Evolutionary conservation across 169 alveolate genomes (phyloP), one percentile per base, ranked within the genome.

Genomic region (Eimeria acervulina): DNA sequence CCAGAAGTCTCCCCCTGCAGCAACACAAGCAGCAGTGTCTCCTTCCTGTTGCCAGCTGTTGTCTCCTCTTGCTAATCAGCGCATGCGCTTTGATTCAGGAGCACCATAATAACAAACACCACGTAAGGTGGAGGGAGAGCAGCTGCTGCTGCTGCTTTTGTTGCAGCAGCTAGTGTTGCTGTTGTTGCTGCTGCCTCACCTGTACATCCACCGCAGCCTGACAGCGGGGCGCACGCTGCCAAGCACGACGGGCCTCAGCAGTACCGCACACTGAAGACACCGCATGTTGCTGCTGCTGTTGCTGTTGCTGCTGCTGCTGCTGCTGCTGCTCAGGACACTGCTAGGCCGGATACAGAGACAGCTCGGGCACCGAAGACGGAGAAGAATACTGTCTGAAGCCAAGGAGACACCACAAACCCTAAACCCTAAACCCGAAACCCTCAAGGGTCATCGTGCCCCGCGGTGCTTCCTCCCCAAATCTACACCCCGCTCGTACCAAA

Each of bases 191-290:
- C 52, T 36, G n/a, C 52, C 84, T 72, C 84, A 72, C 84, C 84
- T 72, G 84, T 72, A 72, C 84, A 72, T 40, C 84, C 84, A 72
- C 52, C 84, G 84, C 33, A 72, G 52, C 84, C 52, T 72, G 31
- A n/a, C n/a, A 72, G 33, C 21, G 44, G 84, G 84, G 5, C 55
- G 26, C 33, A 72, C 84, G 33, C 52, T 33, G 26, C 84, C 84
- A 13, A 72, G 51, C 33, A 72, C 84, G 31, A 72, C 84, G n/a
- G 84, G 84, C 55, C 52, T 12, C 15, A 72, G 28, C 44, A 33
- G 84, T 26, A 33, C 26, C 51, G 12, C 84, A 23, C 84, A 72
- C 84, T 72, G 84, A 10, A 72, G 84, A 52, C 84, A 72, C n/a
- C 84, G 31, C 33, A 19, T 72, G 84, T 15, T 17, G 55, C 51